Conservation (phyloP, 768 basidiomycete genomes). For the Dacryopinax spathularia region DNA sequence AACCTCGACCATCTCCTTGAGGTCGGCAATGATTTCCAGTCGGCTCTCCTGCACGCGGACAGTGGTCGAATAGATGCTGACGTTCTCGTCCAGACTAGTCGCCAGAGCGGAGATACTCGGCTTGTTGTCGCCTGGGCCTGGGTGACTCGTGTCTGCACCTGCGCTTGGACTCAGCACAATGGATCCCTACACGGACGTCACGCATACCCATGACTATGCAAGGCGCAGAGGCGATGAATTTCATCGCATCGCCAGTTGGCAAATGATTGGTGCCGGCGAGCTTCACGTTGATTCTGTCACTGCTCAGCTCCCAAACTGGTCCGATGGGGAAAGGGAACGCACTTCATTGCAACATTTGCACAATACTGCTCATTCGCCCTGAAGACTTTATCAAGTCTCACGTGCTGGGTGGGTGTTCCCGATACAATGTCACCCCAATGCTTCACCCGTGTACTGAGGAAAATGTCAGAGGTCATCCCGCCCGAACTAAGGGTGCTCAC, state of each 20-base stretch:
- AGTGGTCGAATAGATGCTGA: not conserved
- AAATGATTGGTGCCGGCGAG: not conserved
- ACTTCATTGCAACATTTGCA: constrained; percentile 1
- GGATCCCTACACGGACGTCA: not conserved
- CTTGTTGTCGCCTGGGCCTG: not conserved
- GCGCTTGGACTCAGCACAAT: not conserved
- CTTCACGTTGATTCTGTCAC: not conserved
- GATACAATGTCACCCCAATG: not conserved
- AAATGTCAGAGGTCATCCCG: not conserved
- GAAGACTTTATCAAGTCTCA: not conserved
- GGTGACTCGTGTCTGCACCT: not conserved
- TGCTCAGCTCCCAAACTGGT: not conserved
- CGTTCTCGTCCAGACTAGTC: not conserved
- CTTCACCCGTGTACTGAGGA: not conserved
- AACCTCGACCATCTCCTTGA: not conserved
- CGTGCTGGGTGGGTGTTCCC: not conserved
- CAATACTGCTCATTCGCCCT: not conserved
- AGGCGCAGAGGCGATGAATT: not conserved
- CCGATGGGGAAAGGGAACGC: not conserved
- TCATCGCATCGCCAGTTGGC: not conserved
- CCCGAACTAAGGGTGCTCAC: not conserved
- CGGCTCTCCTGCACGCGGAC: not conserved
- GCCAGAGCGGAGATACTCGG: not conserved
- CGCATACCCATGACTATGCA: not conserved
- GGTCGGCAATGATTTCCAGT: not conserved